These are phyloP conservation scores for Microbotryum saponariae DNA, from an alignment of 1,284 basidiomycete genomes.

Conservation along the genomic window DNA sequence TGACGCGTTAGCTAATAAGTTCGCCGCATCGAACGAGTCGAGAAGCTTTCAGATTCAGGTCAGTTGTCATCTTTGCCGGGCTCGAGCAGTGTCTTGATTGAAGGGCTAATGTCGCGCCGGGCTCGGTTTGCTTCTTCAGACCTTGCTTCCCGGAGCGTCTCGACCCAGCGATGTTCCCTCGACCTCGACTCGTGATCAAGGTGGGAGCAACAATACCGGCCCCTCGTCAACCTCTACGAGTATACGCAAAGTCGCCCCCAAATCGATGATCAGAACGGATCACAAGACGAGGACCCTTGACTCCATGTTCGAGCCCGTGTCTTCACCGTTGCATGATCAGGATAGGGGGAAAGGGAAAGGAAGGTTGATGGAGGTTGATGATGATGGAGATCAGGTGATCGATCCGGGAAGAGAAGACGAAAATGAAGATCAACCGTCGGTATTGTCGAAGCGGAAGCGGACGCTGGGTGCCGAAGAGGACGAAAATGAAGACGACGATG, in stretches of 20 bases:
- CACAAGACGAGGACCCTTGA: slow-evolving; percentile 80
- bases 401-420: slow-evolving; percentile 33
- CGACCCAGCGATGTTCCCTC: slow-evolving; percentile 16
- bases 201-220: slow-evolving; percentile 1
- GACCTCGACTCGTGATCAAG: too few species aligned
- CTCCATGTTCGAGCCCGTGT: slow-evolving; percentile 61
- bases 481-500: slow-evolving; percentile 14
- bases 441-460: slow-evolving; percentile 1
- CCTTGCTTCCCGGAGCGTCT: slow-evolving; percentile 41
- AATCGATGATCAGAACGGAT: slow-evolving; percentile 89
- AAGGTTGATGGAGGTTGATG: slow-evolving; percentile 3
- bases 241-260: slow-evolving; percentile 49
- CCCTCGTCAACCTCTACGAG: background rate
- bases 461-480: slow-evolving; percentile 30
- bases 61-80: slow-evolving; percentile 8
- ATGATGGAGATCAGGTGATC: slow-evolving; percentile 15
- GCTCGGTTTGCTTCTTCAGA: slow-evolving; percentile 32
- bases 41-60: slow-evolving; percentile 78
- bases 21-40: slow-evolving; percentile 59
- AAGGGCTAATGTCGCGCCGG: background rate
- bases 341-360: slow-evolving; percentile 1
- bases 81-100: background rate
- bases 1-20: slow-evolving; percentile 58
- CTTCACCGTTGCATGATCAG: slow-evolving; percentile 4
- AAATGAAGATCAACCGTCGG: slow-evolving; percentile 29